Percentiles rank a stretch among this genome's conserved stretches.
phyloP scores from a whole-genome alignment of 768 basidiomycete genomes.

The Cyathus striatus region DNA sequence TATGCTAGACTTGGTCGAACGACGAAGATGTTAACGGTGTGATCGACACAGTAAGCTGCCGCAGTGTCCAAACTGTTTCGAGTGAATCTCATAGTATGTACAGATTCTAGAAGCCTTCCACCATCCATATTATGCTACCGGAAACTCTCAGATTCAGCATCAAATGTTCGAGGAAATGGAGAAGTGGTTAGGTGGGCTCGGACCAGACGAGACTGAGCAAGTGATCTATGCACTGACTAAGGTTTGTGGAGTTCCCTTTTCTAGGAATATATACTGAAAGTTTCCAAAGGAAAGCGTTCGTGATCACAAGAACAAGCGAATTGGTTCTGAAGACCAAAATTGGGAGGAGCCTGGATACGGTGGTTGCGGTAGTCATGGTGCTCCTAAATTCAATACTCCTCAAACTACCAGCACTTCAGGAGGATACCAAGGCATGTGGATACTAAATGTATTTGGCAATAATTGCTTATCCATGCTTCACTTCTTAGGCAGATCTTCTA shows the following conservation, averaged over 20 bases:
- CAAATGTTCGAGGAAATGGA: constrained; percentile 56
- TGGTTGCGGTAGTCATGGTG: constrained; percentile 24
- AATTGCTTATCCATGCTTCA: no score
- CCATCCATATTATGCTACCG: constrained; percentile 61
- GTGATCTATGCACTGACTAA: constrained; percentile 49
- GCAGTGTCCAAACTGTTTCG: no score
- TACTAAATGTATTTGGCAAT: no score
- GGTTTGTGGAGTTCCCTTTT: constrained; percentile 21
- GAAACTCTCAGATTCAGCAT: constrained; percentile 48
- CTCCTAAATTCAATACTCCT: background rate
- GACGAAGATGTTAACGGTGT: constrained; percentile 36
- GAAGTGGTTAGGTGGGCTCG: constrained; percentile 46
- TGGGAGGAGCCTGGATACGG: constrained; percentile 33
- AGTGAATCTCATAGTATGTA: no score
- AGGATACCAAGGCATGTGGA: background rate
- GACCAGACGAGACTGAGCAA: constrained; percentile 34
- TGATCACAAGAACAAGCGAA: constrained; percentile 51
- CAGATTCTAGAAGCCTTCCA: constrained; percentile 63
- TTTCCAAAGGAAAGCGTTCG: constrained; percentile 45
- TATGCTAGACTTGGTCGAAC: constrained; percentile 45
- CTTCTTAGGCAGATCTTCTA: no score
- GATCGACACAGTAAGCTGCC: constrained; percentile 34
- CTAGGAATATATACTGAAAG: background rate
- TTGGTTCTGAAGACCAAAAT: constrained; percentile 38
- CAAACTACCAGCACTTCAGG: background rate